Evolutionary conservation across 2,329 filamentous ascomycete species (phyloP), one percentile per base, ranked within the genome.

Genomic region (Stagonosporopsis vannaccii): DNA sequence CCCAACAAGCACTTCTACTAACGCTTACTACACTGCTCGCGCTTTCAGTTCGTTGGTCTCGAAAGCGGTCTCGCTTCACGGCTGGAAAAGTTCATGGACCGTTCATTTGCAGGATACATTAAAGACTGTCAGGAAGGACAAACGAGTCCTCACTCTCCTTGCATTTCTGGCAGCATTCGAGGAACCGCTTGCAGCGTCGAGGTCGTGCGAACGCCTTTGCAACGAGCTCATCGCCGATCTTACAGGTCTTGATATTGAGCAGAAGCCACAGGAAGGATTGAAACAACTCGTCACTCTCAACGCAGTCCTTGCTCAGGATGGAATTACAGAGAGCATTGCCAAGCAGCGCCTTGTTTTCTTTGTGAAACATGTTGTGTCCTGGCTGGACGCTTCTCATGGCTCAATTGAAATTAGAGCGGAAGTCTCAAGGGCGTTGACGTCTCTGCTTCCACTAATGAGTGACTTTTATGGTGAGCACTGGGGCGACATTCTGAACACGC

Each of bases 401-500:
- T 85, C n/a, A 72, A 78, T 58, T 71, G 82, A 26, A 77, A 85
- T 77, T 75, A 82, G 60, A 84, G 86, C 70, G 77, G 87, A 66
- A 81, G 80, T 58, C 69, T 91, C 49, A 78, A 84, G 73, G 56
- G 73, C 78, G 6, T 66, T 88, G 44, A 71, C 75, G 2, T 77
- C 80, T 3, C 78, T 97, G 3, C 75, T 97, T 0, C 90, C 91
- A 2, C 84, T 84, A 36, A 88, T 97, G 65, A 85, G 86, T 56
- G 89, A 92, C 42, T 87, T 97, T 1, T 97, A 97, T 67, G 95
- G 94, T 0, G 86, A 90, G 0, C 91, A 97, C 70, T 99, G 95
- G 95, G 84, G 88, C 46, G 70, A 78, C 13, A 69, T 79, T 6
- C 50, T 81, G 13, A 63, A 65, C 7, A 67, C 67, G 3, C 49